phyloP scores from a whole-genome alignment of 192 early-diverging fungal genomes.

The Chytriomyces sp. region DNA sequence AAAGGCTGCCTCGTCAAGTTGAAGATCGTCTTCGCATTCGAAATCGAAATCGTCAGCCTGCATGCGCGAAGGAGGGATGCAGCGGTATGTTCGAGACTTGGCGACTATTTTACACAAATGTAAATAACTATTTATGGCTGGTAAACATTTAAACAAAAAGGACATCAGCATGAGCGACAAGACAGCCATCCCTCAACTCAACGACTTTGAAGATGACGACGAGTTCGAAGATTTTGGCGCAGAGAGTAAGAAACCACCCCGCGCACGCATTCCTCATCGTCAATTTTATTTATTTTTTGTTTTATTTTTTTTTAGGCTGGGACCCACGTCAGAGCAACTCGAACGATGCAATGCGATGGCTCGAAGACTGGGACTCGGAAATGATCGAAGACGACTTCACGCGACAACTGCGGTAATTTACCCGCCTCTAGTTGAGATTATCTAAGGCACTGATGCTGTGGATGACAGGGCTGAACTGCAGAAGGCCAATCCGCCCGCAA shows the following conservation, averaged over 20 bases:
- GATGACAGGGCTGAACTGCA: neutral
- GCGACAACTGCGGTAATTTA: neutral
- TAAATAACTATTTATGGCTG: no score
- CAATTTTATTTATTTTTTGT: neutral
- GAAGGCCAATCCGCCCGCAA: constrained; percentile 1
- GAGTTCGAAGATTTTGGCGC: neutral
- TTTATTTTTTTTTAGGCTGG: neutral
- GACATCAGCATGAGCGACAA: neutral
- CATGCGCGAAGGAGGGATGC: no score
- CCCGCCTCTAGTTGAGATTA: neutral
- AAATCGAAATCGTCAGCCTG: neutral
- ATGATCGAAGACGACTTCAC: constrained; percentile 4
- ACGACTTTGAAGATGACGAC: constrained; percentile 2
- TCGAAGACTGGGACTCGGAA: constrained; percentile 6
- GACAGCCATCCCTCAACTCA: constrained; percentile 1
- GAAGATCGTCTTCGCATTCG: neutral
- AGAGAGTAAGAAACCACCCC: neutral
- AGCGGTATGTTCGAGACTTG: no score
- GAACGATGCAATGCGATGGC: neutral
- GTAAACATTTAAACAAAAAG: neutral
- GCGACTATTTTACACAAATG: no score
- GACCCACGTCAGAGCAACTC: neutral
- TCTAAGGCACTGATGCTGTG: neutral
- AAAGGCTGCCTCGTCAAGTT: neutral
- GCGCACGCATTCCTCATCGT: neutral